Conservation (phyloP, 306 rosid species). For the Crotalaria pallida region DNA sequence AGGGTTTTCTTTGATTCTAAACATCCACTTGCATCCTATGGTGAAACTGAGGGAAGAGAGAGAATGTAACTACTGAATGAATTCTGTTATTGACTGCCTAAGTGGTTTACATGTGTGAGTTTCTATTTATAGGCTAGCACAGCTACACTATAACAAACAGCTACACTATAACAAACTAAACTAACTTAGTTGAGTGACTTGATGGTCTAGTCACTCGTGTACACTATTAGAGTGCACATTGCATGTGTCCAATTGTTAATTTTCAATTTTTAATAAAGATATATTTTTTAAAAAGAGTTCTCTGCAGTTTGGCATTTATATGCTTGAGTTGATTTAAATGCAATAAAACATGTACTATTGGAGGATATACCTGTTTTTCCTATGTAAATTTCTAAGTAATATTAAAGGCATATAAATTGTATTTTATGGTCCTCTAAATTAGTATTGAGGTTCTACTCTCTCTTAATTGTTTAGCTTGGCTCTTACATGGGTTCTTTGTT, state of each 20-base stretch:
- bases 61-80: no score
- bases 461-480: not conserved
- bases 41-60: no score
- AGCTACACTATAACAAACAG: no score
- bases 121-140: no score
- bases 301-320: not conserved
- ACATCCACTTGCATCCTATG: no score
- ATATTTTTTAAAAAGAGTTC: not conserved
- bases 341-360: not conserved
- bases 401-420: not conserved
- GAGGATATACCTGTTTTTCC: not conserved
- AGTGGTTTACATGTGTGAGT: no score
- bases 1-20: no score
- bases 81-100: no score
- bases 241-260: not conserved
- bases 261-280: not conserved
- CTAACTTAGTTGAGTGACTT: no score
- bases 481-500: not conserved
- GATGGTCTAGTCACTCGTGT: no score
- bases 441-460: not conserved
- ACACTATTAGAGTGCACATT: no score
- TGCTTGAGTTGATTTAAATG: not conserved
- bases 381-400: not conserved
- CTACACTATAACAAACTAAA: no score
- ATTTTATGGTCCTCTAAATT: not conserved